A percentile compares a stretch with the other conserved stretches of the same genome.
phyloP scores from a whole-genome alignment of 129 eudicot genomes.

The Dittrichia graveolens region DNA sequence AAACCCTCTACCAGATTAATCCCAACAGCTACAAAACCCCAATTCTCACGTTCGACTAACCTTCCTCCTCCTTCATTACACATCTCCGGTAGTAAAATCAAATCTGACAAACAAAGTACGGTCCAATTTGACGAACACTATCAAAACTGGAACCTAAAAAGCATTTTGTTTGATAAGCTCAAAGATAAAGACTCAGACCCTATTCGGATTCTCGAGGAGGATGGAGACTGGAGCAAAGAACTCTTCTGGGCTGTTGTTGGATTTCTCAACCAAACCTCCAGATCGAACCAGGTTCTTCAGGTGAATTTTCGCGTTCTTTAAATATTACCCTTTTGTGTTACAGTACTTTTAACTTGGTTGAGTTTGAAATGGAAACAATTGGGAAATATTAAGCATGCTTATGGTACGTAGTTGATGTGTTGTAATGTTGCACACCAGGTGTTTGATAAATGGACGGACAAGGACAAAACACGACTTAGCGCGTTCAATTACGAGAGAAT shows the following conservation, averaged over 20 bases:
- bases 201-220: slow-evolving; percentile 41
- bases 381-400: not conserved
- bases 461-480: slow-evolving; percentile 32
- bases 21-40: slow-evolving; percentile 8
- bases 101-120: not conserved
- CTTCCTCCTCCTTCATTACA: not conserved
- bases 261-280: slow-evolving; percentile 40
- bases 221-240: slow-evolving; percentile 57
- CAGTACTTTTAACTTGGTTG: not conserved
- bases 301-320: not conserved
- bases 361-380: not conserved
- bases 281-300: slow-evolving; percentile 22
- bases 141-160: slow-evolving; percentile 35
- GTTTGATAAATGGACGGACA: slow-evolving; percentile 43
- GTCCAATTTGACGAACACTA: slow-evolving; percentile 19
- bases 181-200: slow-evolving; percentile 37
- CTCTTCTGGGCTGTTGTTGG: slow-evolving; percentile 51
- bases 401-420: not conserved
- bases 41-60: slow-evolving; percentile 15
- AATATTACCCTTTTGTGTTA: not conserved
- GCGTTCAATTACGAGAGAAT: slow-evolving; percentile 41
- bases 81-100: slow-evolving; percentile 13
- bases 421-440: slow-evolving; percentile 40
- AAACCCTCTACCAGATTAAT: slow-evolving; percentile 12
- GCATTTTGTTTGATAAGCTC: slow-evolving; percentile 32